Percentiles rank a stretch among this genome's conserved stretches.
Evolutionary conservation across 768 basidiomycete genomes (phyloP).

Genomic region (Psilocybe tampanensis): DNA sequence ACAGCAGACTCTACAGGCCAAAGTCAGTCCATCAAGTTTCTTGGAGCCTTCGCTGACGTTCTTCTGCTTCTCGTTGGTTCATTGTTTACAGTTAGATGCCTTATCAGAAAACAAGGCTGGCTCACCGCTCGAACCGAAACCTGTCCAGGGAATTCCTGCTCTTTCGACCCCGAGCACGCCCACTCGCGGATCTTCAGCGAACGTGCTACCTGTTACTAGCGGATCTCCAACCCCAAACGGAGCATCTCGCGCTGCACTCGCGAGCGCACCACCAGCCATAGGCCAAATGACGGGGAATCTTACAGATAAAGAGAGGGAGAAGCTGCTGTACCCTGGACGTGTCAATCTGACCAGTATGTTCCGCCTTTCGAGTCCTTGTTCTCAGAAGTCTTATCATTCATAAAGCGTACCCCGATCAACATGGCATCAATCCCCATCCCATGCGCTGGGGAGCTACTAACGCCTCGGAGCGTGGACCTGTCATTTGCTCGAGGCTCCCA

Average conservation of each 20-base stretch:
- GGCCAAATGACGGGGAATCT: slow-evolving; percentile 9
- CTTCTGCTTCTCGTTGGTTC: background rate
- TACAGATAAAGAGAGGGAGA: slow-evolving; percentile 71
- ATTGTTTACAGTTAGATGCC: slow-evolving; percentile 50
- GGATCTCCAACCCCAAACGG: background rate
- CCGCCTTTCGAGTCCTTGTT: background rate
- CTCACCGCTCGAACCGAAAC: slow-evolving; percentile 33
- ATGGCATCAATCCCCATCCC: slow-evolving; percentile 80
- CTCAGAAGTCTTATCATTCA: slow-evolving; percentile 6
- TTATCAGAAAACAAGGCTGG: slow-evolving; percentile 29
- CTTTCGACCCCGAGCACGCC: slow-evolving; percentile 18
- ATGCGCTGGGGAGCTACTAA: slow-evolving; percentile 81
- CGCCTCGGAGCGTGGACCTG: slow-evolving; percentile 73
- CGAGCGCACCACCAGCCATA: slow-evolving; percentile 12
- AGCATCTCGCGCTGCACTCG: slow-evolving; percentile 7
- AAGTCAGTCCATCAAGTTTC: slow-evolving; percentile 45
- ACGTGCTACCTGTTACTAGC: background rate
- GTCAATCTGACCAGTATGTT: slow-evolving; percentile 81
- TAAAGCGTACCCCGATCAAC: slow-evolving; percentile 89
- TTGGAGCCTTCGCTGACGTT: background rate
- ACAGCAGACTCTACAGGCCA: slow-evolving; percentile 78
- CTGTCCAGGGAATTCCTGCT: slow-evolving; percentile 17
- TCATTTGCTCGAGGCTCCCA: slow-evolving; percentile 86
- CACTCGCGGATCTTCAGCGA: slow-evolving; percentile 16
- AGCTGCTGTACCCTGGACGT: slow-evolving; percentile 75